Base-by-base conservation (phyloP, 306 rosid genomes). In the Sechiopsis laciniata region DNA sequence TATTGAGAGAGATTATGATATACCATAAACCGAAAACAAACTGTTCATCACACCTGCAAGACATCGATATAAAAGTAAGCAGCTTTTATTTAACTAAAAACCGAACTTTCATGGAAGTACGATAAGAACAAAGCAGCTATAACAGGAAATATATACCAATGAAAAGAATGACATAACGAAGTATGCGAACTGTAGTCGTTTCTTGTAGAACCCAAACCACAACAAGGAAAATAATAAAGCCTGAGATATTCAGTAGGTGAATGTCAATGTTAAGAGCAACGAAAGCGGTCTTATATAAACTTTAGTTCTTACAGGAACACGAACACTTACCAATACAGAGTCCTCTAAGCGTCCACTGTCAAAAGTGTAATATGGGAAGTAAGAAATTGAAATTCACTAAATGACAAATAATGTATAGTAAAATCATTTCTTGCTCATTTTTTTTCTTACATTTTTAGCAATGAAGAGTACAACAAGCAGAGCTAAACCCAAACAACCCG, bases 11-110 rank as follows among this genome's bases (percentile, higher is more conserved):
- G 74, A 54, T 63, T 16, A 45, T n/a, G 61, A 76, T 14, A 65
- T 88, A 93, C 98, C 97, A 21, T 93, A 93, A 69, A 93, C 97
- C 22, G 98, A 93, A 80, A 93, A 93, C 86, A 93, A 85, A 78
- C 98, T 90, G 88, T 93, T 93, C 98, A 93, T 93, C 80, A 93
- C 98, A 76, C 98, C 98, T 93, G 90, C 81, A 84, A 84, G 8
- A 26, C 50, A 11, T 66, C 42, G 80, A 79, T 74, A 74, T 56
- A 72, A 53, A 57, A 82, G 84, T 75, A 59, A 85, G 84, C 59
- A 55, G 20, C 55, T 40, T 21, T 65, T 24, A 2, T 37, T 37
- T 37, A 37, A 37, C 0, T 37, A 37, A 37, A 37, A 37, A 37
- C 42, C n/a, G n/a, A n/a, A n/a, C 42, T 37, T 37, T 3, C 42